Percentiles rank a stretch among this genome's conserved stretches.
These are phyloP conservation scores for Fragaria iinumae DNA, from an alignment of 306 rosid genomes.

Conservation along the genomic window DNA sequence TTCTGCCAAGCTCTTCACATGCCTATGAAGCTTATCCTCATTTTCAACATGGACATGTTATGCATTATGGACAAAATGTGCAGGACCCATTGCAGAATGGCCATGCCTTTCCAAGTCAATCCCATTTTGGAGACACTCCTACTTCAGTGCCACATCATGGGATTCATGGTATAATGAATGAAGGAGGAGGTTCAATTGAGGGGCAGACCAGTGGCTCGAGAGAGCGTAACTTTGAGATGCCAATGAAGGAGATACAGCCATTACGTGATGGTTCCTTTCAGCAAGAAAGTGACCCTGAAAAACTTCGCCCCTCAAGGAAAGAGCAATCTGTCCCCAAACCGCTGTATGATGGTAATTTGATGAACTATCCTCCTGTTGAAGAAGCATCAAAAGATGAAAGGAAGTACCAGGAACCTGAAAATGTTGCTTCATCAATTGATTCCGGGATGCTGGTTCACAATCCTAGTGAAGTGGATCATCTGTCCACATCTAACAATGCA, in stretches of 20 bases:
- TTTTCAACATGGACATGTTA: conserved; percentile 35
- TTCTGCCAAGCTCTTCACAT: conserved; percentile 38
- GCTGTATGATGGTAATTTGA: conserved; percentile 30
- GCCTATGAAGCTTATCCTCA: conserved; percentile 38
- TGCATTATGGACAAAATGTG: conserved; percentile 37
- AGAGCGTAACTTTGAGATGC: conserved; percentile 42
- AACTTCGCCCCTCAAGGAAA: conserved; percentile 29
- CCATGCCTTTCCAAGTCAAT: conserved; percentile 37
- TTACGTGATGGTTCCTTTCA: conserved; percentile 45
- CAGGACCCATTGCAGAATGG: conserved; percentile 40
- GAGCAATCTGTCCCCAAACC: conserved; percentile 37
- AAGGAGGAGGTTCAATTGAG: conserved; percentile 41
- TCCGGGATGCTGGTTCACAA: conserved; percentile 45
- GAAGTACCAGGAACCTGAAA: conserved; percentile 49
- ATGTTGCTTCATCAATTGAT: conserved; percentile 40
- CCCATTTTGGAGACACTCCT: conserved; percentile 41
- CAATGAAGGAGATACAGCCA: conserved; percentile 37
- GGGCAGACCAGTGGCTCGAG: conserved; percentile 35
- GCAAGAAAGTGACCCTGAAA: conserved; percentile 44
- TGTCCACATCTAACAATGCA: conserved; percentile 40
- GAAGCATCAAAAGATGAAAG: conserved; percentile 52
- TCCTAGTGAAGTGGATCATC: conserved; percentile 47
- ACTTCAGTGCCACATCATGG: conserved; percentile 43
- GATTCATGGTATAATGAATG: conserved; percentile 38
- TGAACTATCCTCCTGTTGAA: conserved; percentile 27